Evolutionary conservation across 805 yeast genomes (phyloP).

Genomic region (Grigorovia transvaalensis): DNA sequence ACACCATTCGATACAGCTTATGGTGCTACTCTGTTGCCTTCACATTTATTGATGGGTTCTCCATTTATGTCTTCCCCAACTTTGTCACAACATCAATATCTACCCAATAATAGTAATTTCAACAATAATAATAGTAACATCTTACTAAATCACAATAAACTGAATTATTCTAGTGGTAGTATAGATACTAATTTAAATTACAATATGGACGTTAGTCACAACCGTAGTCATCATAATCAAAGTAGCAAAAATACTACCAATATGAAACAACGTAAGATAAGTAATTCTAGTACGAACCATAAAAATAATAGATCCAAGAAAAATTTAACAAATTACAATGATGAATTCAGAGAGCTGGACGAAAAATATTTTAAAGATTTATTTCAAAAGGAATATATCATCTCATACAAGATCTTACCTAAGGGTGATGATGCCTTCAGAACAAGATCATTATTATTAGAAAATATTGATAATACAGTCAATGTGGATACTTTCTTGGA

Average conservation of each 20-base stretch:
- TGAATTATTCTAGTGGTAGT: background rate
- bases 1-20: constrained; percentile 53
- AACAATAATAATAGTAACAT: background rate
- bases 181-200: too few species aligned
- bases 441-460: constrained; percentile 24
- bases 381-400: constrained; percentile 12
- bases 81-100: constrained; percentile 4
- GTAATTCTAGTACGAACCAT: background rate
- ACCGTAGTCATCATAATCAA: background rate
- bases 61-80: constrained; percentile 42
- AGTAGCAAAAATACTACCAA: background rate
- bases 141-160: background rate
- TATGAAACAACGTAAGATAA: background rate
- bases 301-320: background rate
- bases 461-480: constrained; percentile 17
- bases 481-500: constrained; percentile 22
- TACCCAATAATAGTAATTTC: background rate
- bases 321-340: background rate
- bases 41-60: constrained; percentile 49
- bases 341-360: background rate
- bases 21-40: constrained; percentile 53
- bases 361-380: constrained; percentile 1
- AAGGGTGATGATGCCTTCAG: constrained; percentile 26
- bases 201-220: too few species aligned
- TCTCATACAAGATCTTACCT: constrained; percentile 21